Evolutionary conservation across 2,329 filamentous ascomycete species (phyloP), one percentile per base, ranked within the genome.

Genomic region (Penicillium nordicum): DNA sequence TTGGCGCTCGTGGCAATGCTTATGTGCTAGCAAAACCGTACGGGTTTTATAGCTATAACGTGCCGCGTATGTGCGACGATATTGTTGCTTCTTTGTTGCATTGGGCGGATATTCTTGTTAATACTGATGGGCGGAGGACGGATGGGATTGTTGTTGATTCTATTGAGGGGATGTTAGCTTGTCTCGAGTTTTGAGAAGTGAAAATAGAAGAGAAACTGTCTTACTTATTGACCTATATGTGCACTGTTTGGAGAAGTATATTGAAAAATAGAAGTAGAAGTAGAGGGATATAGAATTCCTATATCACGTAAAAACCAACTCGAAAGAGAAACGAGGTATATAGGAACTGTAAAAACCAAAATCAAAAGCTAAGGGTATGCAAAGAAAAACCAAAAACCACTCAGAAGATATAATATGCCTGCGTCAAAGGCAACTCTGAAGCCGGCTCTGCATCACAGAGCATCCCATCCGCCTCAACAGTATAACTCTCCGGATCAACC

Each of bases 401-500:
- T n/a, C 63, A 94, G 71, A 88, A 96, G 50, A 92, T 84, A 73
- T 86, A 96, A 69, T 84, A 92, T 14, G 76, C 79, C 78, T 96
- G 91, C 57, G 88, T 86, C 70, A 96, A 78, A 7, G 92, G 92
- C 74, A 97, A 72, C 50, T 70, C 80, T 27, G 80, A 79, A 23
- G 88, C 84, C 4, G 92, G 89, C 73, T 88, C 89, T 0, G 90
- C 90, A 41, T 78, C 82, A 69, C 89, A 92, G 36, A 86, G 78
- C 72, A 83, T 75, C 0, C 90, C 92, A 74, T 96, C 91, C 1
- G 92, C 92, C 77, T 93, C 87, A 27, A 97, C 92, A 16, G 80
- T 79, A 77, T 97, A 97, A 68, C 84, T 87, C 81, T 97, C 93
- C 5, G 93, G 89, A 73, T 97, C 92, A 58, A 97, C 92, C 67